phyloP scores from a whole-genome alignment of 805 yeast genomes.

The Ogataea ramenticola region DNA sequence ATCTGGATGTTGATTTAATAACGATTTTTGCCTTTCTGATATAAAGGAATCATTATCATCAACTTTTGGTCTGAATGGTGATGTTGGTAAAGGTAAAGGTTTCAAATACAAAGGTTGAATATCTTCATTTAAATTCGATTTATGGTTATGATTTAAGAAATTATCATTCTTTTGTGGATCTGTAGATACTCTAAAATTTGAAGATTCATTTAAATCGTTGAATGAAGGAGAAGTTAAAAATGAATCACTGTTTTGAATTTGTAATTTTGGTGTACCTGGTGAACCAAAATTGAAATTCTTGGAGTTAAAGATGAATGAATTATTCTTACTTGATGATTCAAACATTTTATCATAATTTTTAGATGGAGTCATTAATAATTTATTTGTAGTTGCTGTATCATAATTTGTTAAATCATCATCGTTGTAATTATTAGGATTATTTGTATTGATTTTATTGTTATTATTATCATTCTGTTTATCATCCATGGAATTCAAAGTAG shows the following conservation, averaged over 20 bases:
- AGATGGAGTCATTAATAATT: constrained; percentile 12
- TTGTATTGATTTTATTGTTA: neutral
- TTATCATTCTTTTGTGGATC: neutral
- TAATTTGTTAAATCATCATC: neutral
- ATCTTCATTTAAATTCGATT: neutral
- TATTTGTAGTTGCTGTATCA: neutral
- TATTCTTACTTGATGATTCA: neutral
- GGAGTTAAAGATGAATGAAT: neutral
- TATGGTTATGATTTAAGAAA: neutral
- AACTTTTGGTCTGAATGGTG: no score
- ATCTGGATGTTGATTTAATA: neutral
- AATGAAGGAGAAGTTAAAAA: constrained; percentile 1
- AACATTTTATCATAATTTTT: constrained; percentile 13
- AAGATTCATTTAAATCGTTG: neutral
- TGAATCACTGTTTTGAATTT: neutral
- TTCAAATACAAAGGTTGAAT: neutral
- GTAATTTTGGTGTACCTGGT: constrained; percentile 4
- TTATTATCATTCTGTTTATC: neutral
- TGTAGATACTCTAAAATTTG: neutral
- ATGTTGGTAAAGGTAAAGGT: no score
- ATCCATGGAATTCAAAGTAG: no score
- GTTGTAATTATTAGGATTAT: neutral
- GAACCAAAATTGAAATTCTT: constrained; percentile 1
- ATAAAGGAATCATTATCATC: no score
- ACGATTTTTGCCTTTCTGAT: neutral